Percentiles rank a stretch among this genome's conserved stretches.
phyloP scores from a whole-genome alignment of 768 basidiomycete species.

The Pisolithus orientalis region DNA sequence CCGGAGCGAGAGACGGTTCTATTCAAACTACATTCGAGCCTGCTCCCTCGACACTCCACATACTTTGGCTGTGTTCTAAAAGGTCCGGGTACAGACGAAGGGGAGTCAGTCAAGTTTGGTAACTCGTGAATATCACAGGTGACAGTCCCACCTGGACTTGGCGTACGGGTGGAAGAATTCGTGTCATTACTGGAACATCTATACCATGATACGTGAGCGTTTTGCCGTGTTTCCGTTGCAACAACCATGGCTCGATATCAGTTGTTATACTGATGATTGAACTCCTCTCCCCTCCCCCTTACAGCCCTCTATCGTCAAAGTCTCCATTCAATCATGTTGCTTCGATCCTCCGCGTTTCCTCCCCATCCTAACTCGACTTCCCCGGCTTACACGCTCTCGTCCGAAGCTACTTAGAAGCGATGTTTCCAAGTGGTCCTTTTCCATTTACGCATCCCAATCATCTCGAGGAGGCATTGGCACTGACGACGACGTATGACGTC shows the following conservation, averaged over 20 bases:
- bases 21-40: constrained; percentile 52
- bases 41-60: constrained; percentile 48
- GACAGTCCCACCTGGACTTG: constrained; percentile 32
- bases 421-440: constrained; percentile 45
- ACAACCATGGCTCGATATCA: neutral
- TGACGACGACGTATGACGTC: constrained; percentile 45
- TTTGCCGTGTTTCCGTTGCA: neutral
- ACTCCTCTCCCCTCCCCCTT: neutral
- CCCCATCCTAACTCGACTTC: constrained; percentile 50
- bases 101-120: neutral
- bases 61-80: constrained; percentile 7
- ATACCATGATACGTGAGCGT: constrained; percentile 62
- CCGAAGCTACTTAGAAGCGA: constrained; percentile 32
- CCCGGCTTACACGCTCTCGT: constrained; percentile 46
- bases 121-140: constrained; percentile 9
- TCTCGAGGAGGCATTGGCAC: constrained; percentile 45
- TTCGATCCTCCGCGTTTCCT: constrained; percentile 51
- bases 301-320: constrained; percentile 42
- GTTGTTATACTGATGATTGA: neutral
- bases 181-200: constrained; percentile 54
- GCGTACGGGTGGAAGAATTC: constrained; percentile 42
- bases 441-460: constrained; percentile 39
- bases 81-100: too few species aligned
- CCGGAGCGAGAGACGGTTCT: constrained; percentile 15
- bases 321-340: constrained; percentile 43